These are phyloP conservation scores for Fusarium tanahbumbuense DNA, from an alignment of 2,329 filamentous ascomycete genomes.

Conservation along the genomic window DNA sequence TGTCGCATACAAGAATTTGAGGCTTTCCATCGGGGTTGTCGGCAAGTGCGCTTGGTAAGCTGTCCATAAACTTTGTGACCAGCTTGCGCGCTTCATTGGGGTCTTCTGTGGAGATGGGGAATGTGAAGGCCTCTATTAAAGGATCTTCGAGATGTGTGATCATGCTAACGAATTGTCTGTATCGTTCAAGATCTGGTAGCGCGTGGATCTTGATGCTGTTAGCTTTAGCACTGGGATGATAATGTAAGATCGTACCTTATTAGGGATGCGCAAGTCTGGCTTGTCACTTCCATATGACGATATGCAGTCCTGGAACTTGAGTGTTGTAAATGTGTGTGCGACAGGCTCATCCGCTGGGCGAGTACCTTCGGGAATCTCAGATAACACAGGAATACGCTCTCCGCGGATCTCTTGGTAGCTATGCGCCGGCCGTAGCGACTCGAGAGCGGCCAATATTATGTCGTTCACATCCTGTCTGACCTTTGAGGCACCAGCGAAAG, in stretches of 20 bases:
- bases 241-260: slow-evolving; percentile 60
- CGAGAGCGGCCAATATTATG: slow-evolving; percentile 49
- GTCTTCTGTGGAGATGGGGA: slow-evolving; percentile 67
- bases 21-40: slow-evolving; percentile 82
- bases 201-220: slow-evolving; percentile 64
- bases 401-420: slow-evolving; percentile 73
- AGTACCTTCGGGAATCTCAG: slow-evolving; percentile 39
- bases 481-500: slow-evolving; percentile 72
- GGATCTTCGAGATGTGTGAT: slow-evolving; percentile 77
- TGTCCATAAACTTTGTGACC: slow-evolving; percentile 76
- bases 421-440: slow-evolving; percentile 46
- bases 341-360: slow-evolving; percentile 32
- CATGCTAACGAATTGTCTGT: slow-evolving; percentile 77
- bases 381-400: slow-evolving; percentile 49
- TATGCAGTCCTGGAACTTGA: slow-evolving; percentile 69
- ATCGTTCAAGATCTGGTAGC: slow-evolving; percentile 67
- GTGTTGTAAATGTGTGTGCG: slow-evolving; percentile 50
- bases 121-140: slow-evolving; percentile 78
- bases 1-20: slow-evolving; percentile 80
- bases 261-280: slow-evolving; percentile 83
- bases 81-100: slow-evolving; percentile 69
- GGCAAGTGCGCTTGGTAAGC: slow-evolving; percentile 68
- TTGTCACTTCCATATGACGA: slow-evolving; percentile 87
- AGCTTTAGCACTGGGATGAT: fast-evolving
- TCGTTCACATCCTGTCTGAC: slow-evolving; percentile 53